Percentiles rank a stretch among this genome's conserved stretches.
These are phyloP conservation scores for Lodderomyces jiufengensis DNA, from an alignment of 1,139 yeast species.

Conservation along the genomic window DNA sequence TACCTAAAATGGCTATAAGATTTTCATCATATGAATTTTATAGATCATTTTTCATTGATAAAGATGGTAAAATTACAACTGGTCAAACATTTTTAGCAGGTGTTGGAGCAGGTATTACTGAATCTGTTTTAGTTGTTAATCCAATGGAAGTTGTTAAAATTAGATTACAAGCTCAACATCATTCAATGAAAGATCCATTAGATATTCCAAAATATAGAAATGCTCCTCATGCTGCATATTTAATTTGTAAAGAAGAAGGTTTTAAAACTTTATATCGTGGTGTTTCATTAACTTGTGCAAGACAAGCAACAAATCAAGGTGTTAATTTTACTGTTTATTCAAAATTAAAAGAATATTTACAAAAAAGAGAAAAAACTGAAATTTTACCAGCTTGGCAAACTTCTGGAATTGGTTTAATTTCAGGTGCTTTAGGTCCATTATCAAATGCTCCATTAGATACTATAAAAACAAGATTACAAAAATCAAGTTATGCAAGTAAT, in stretches of 20 bases:
- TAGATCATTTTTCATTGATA: conserved; percentile 63
- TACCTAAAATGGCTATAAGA: conserved; percentile 97
- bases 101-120: conserved; percentile 96
- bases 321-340: conserved; percentile 96
- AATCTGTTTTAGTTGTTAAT: conserved; percentile 90
- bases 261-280: conserved; percentile 87
- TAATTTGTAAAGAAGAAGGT: conserved; percentile 90
- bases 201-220: conserved; percentile 83
- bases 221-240: conserved; percentile 87
- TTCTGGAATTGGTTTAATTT: conserved; percentile 80
- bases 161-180: conserved; percentile 93
- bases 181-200: conserved; percentile 80
- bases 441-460: conserved; percentile 98
- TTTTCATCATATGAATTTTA: conserved; percentile 91
- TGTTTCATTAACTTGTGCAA: conserved; percentile 90
- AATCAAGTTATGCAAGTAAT: conserved; percentile 69
- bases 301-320: conserved; percentile 98
- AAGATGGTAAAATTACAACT: conserved; percentile 68
- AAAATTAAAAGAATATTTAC: conserved; percentile 69
- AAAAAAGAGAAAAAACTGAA: conserved; percentile 59
- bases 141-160: conserved; percentile 98
- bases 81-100: conserved; percentile 83
- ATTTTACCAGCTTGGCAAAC: conserved; percentile 92
- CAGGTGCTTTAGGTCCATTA: conserved; percentile 97
- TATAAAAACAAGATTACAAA: conserved; percentile 94